Conservation (phyloP, 371 early-diverging fungal species). For the Circinella minor region DNA sequence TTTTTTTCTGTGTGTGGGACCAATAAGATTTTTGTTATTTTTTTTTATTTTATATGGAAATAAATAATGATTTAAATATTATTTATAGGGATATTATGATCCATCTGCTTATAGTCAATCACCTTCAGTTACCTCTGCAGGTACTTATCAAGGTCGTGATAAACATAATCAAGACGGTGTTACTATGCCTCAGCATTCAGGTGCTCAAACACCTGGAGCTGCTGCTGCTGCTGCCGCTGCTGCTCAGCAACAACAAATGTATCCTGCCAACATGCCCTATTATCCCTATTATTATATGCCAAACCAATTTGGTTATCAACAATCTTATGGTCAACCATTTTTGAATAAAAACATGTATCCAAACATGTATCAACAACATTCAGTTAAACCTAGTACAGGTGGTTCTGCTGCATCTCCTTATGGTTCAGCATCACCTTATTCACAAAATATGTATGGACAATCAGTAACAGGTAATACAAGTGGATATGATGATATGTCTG, state of each 20-base stretch:
- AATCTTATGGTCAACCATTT: constrained; percentile 82
- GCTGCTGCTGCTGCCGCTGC: neutral
- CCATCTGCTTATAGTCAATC: constrained; percentile 51
- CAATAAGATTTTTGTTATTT: too few species aligned
- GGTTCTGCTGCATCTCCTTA: constrained; percentile 37
- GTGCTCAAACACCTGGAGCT: constrained; percentile 24
- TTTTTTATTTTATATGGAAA: too few species aligned
- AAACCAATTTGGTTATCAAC: constrained; percentile 76
- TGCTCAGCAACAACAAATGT: constrained; percentile 29
- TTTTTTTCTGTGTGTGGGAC: neutral
- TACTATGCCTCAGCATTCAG: constrained; percentile 11
- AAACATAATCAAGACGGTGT: constrained; percentile 26
- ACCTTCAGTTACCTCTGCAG: constrained; percentile 47
- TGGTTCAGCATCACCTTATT: constrained; percentile 33
- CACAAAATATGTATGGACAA: constrained; percentile 55
- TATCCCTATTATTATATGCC: constrained; percentile 81
- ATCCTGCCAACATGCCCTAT: constrained; percentile 58
- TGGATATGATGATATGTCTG: constrained; percentile 55
- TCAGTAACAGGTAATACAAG: constrained; percentile 9
- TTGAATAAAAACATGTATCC: constrained; percentile 87
- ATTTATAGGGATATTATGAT: constrained; percentile 61
- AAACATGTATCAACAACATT: constrained; percentile 58
- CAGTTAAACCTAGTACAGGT: constrained; percentile 33
- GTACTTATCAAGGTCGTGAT: constrained; percentile 41
- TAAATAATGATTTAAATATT: neutral